Conservation (phyloP, 2,329 filamentous ascomycete species). For the Penicillium sp. region DNA sequence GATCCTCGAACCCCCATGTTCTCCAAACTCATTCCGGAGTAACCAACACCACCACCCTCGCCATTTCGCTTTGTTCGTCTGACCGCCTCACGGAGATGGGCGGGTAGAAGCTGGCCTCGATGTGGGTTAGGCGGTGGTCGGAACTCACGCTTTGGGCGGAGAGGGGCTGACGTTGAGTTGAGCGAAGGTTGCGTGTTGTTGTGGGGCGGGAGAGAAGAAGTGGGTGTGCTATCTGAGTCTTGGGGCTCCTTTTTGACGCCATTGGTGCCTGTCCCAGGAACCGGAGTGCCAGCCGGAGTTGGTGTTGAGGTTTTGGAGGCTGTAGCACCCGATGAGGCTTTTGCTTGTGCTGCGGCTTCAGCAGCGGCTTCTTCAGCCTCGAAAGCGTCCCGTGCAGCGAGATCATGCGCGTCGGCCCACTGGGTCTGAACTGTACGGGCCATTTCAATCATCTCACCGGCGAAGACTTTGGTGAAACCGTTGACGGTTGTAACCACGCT, state of each 20-base stretch:
- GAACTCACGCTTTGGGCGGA: conserved; percentile 32
- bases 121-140: conserved; percentile 47
- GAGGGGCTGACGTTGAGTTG: conserved; percentile 13
- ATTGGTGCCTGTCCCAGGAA: conserved; percentile 9
- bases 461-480: conserved; percentile 67
- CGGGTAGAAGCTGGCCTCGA: conserved; percentile 49
- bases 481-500: conserved; percentile 65
- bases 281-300: conserved; percentile 16
- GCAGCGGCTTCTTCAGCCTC: conserved; percentile 60
- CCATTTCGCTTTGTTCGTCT: conserved; percentile 51
- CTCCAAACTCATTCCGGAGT: conserved; percentile 49
- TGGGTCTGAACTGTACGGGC: conserved; percentile 63
- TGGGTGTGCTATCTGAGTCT: conserved; percentile 17
- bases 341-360: conserved; percentile 40
- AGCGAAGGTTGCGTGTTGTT: conserved; percentile 10
- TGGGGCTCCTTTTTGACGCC: conserved; percentile 29
- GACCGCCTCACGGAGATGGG: conserved; percentile 52
- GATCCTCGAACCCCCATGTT: conserved; percentile 47
- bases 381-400: conserved; percentile 56
- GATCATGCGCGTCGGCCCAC: conserved; percentile 52
- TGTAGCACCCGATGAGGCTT: conserved; percentile 13
- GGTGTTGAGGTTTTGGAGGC: conserved; percentile 17
- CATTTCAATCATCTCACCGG: conserved; percentile 65
- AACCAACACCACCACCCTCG: conserved; percentile 51
- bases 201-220: conserved; percentile 12